These are phyloP conservation scores for Ophiostoma australiae DNA, from an alignment of 2,329 filamentous ascomycete species.

Conservation along the genomic window DNA sequence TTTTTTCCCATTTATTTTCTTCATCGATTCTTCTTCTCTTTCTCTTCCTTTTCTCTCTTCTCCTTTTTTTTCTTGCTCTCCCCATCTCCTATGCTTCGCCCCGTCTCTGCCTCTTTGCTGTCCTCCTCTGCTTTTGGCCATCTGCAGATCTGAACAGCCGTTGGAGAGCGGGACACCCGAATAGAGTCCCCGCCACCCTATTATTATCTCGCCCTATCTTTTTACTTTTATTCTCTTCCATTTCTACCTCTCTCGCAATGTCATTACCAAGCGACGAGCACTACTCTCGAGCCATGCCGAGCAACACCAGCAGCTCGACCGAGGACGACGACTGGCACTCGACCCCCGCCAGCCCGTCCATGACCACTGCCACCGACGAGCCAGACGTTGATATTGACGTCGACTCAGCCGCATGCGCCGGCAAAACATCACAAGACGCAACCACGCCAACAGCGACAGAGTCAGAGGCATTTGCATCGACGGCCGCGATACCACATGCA, in stretches of 20 bases:
- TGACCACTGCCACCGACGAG: constrained; percentile 9
- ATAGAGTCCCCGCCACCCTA: not conserved
- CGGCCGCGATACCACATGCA: constrained; percentile 3
- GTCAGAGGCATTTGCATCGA: not conserved
- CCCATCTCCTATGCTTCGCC: not conserved
- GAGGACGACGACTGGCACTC: constrained; percentile 22
- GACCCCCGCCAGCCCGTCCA: constrained; percentile 17
- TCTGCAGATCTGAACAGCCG: not conserved
- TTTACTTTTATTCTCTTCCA: not conserved
- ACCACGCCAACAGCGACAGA: not conserved
- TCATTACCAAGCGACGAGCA: not conserved
- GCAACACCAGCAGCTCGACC: constrained; percentile 17
- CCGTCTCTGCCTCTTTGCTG: not conserved
- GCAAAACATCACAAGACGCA: constrained; percentile 2
- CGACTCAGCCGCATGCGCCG: not conserved
- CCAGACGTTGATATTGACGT: not conserved
- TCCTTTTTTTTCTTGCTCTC: not conserved
- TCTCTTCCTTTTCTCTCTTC: not conserved
- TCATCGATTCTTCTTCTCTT: not conserved
- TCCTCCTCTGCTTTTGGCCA: not conserved
- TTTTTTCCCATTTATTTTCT: constrained; percentile 3
- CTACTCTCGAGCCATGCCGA: constrained; percentile 1
- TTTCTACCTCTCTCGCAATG: not conserved
- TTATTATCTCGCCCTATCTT: not conserved
- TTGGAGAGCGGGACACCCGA: not conserved